phyloP scores from a whole-genome alignment of 2,329 filamentous ascomycete genomes.

The Exophiala sp. region DNA sequence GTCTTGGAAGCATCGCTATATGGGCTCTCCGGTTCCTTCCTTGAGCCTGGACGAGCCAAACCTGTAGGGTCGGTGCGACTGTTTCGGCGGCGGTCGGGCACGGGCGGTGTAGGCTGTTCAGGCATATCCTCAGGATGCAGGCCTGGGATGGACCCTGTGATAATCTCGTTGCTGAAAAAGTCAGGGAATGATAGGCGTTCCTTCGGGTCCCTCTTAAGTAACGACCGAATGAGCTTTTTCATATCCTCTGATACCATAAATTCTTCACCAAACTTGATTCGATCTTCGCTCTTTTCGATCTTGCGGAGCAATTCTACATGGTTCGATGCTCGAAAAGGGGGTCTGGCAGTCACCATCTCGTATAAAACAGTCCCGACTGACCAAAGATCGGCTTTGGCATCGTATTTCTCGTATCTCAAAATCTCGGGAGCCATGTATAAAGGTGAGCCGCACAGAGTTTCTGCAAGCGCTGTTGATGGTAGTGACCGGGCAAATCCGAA shows the following conservation, averaged over 20 bases:
- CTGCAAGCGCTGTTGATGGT: slow-evolving; percentile 84
- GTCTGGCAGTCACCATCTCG: slow-evolving; percentile 88
- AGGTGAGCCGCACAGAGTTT: slow-evolving; percentile 93
- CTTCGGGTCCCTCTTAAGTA: slow-evolving; percentile 81
- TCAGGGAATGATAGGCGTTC: slow-evolving; percentile 82
- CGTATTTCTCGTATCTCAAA: slow-evolving; percentile 92
- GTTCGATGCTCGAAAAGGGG: slow-evolving; percentile 87
- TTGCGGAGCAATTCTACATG: slow-evolving; percentile 90
- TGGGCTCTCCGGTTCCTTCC: slow-evolving; percentile 25
- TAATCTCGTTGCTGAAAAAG: slow-evolving; percentile 74
- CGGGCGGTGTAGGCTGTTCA: slow-evolving; percentile 1
- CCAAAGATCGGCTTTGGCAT: slow-evolving; percentile 95
- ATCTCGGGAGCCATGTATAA: slow-evolving; percentile 99
- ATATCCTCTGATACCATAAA: slow-evolving; percentile 68
- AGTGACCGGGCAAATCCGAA: slow-evolving; percentile 97
- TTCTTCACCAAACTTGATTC: slow-evolving; percentile 76
- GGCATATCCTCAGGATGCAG: slow-evolving; percentile 73
- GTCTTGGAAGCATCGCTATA: slow-evolving; percentile 21
- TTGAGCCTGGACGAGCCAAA: slow-evolving; percentile 18
- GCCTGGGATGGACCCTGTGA: slow-evolving; percentile 73
- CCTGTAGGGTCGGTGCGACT: slow-evolving; percentile 25
- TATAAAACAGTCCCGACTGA: slow-evolving; percentile 93
- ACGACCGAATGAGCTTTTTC: slow-evolving; percentile 72
- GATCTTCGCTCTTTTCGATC: slow-evolving; percentile 84
- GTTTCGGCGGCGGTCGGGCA: slow-evolving; percentile 17